These are phyloP conservation scores for Cornus kousa DNA, from an alignment of 148 eudicot genomes.

Conservation along the genomic window DNA sequence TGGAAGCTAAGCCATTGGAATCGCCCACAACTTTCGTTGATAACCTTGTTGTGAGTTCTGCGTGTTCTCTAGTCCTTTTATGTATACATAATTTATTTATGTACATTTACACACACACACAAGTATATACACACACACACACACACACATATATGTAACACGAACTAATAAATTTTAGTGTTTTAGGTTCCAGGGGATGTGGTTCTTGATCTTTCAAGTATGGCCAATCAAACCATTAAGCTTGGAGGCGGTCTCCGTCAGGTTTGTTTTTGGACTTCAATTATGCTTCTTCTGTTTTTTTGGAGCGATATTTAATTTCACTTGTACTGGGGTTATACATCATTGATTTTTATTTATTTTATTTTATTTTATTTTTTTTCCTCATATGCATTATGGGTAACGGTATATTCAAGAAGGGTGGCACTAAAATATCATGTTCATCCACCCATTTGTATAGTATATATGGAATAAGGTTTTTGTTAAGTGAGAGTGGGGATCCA, in stretches of 20 bases:
- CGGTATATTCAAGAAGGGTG: not conserved
- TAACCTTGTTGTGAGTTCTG: slow-evolving; percentile 46
- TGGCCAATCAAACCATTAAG: slow-evolving; percentile 71
- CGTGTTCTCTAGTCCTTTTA: not conserved
- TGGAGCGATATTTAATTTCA: not conserved
- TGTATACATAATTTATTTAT: not conserved
- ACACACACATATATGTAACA: not conserved
- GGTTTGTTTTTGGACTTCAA: slow-evolving; percentile 31
- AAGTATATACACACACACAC: not conserved
- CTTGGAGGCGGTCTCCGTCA: slow-evolving; percentile 81
- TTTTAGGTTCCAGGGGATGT: slow-evolving; percentile 83
- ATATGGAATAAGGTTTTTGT: no score
- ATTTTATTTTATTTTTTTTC: no score
- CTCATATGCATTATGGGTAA: not conserved
- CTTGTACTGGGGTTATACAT: not conserved
- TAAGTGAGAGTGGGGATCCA: no score
- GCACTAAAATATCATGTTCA: no score
- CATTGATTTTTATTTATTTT: no score
- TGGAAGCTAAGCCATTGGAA: slow-evolving; percentile 43
- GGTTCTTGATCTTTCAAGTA: slow-evolving; percentile 62
- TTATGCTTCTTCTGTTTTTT: not conserved
- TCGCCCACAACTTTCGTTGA: slow-evolving; percentile 39
- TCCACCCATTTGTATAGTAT: no score
- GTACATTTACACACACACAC: not conserved
- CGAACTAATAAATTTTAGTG: not conserved